Evolutionary conservation across 768 basidiomycete species (phyloP), one percentile per base, ranked within the genome.

Genomic region (Mycena polygramma): DNA sequence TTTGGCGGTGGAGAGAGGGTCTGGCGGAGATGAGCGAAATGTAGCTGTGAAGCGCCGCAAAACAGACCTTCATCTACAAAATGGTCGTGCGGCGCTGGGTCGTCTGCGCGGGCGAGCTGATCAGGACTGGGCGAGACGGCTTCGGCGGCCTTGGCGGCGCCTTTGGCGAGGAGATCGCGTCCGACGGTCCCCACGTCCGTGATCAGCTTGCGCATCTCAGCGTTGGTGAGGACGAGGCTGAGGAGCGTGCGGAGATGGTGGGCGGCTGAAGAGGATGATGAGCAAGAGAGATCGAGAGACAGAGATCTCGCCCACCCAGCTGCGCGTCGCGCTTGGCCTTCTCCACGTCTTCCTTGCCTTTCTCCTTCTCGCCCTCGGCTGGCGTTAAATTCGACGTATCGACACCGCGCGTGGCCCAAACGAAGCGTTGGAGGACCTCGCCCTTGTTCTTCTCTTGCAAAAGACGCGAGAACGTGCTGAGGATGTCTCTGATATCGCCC

Each of bases 341-440:
- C 84, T 69, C 72, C 20, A 66, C 37, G 35, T 66, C 35, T 30
- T 60, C 41, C 49, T 66, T 68, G 5, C 46, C 71, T 58, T 69
- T 77, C 41, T 57, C 79, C 63, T 83, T 67, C 76, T 69, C 59
- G 4, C 75, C 71, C 11, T 77, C 83, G 49, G 85, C 75, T 61
- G 74, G 73, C 2, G 71, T 66, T 22, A 79, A 13, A 8, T 20
- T 43, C 1, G 79, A 76, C 0, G 68, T 71, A 15, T 84, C 84
- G 22, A 91, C 82, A 45, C 88, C 87, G 41, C 87, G 83, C 1
- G 94, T 94, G 69, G 91, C 88, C 92, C 92, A 96, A 48, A 97
- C 80, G 74, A 97, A 97, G 75, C 94, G 92, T 81, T 98, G 97
- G 79, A 98, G 86, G 48, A 98, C 87, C 82, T 98, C 96, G 74